phyloP scores from a whole-genome alignment of 2,329 filamentous ascomycete genomes.

The Stachybotrys echinatus region DNA sequence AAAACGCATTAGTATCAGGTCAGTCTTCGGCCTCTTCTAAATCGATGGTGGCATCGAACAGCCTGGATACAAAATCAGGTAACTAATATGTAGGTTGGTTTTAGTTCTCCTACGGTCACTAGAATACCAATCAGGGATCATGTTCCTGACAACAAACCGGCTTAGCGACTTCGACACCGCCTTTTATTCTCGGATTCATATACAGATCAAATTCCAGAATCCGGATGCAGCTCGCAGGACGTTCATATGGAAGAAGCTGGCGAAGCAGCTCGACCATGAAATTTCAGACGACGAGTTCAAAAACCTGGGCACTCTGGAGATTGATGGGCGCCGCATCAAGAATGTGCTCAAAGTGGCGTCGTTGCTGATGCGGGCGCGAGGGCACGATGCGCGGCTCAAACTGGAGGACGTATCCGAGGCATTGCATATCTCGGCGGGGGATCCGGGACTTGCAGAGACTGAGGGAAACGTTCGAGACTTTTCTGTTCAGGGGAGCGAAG shows the following conservation, averaged over 20 bases:
- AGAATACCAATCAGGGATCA: background rate
- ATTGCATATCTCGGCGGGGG: no score
- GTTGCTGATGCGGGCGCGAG: background rate
- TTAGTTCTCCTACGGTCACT: background rate
- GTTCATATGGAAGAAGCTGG: background rate
- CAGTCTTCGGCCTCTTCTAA: no score
- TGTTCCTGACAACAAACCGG: slow-evolving; percentile 1
- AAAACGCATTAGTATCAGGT: slow-evolving; percentile 12
- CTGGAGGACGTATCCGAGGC: no score
- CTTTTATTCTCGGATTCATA: background rate
- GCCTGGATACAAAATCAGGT: no score
- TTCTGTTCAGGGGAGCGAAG: no score
- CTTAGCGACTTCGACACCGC: background rate
- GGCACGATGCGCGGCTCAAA: no score
- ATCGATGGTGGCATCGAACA: no score
- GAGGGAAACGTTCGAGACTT: no score
- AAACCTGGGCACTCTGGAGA: background rate
- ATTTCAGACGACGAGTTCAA: background rate
- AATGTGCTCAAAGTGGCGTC: background rate
- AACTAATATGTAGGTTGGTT: background rate
- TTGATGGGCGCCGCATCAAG: background rate
- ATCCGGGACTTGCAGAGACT: no score
- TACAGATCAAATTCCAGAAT: background rate
- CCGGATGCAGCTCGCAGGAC: no score
- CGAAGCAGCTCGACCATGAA: background rate